A percentile compares a stretch with the other conserved stretches of the same genome.
phyloP scores from a whole-genome alignment of 305 asterid genomes.

The Solanum chacoense region DNA sequence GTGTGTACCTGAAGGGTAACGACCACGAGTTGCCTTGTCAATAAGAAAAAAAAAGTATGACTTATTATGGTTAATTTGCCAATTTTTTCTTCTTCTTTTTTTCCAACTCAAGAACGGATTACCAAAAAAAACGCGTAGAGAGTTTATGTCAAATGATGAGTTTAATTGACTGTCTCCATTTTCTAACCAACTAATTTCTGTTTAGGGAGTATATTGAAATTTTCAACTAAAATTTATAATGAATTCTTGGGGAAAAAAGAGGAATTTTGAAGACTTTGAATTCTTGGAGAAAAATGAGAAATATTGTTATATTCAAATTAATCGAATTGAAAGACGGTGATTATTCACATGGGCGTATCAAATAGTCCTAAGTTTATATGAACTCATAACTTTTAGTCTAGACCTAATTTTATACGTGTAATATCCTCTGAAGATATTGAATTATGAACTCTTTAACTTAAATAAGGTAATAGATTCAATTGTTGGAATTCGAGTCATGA shows the following conservation, averaged over 20 bases:
- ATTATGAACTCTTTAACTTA: not conserved
- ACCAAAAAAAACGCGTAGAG: slow-evolving; percentile 15
- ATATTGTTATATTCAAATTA: not conserved
- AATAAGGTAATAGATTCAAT: not conserved
- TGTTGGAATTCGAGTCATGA: not conserved
- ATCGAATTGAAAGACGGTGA: not conserved
- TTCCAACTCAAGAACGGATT: slow-evolving; percentile 1
- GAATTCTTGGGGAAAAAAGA: not conserved
- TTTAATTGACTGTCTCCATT: slow-evolving; percentile 7
- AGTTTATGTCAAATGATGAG: slow-evolving; percentile 5
- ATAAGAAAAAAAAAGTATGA: not conserved
- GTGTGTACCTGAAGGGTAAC: not conserved
- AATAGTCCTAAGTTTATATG: not conserved
- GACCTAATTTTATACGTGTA: not conserved
- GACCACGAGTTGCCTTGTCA: not conserved
- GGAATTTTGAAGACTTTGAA: not conserved
- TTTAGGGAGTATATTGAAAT: not conserved
- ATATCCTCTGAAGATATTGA: not conserved
- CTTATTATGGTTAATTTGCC: not conserved
- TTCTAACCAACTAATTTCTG: not conserved
- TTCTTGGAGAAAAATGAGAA: not conserved
- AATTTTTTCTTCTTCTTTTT: not conserved
- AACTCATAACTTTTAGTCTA: not conserved
- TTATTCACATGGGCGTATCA: not conserved
- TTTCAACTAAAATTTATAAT: not conserved